These are phyloP conservation scores for Trichoderma guizhouense DNA, from an alignment of 2,329 filamentous ascomycete species.

Conservation along the genomic window DNA sequence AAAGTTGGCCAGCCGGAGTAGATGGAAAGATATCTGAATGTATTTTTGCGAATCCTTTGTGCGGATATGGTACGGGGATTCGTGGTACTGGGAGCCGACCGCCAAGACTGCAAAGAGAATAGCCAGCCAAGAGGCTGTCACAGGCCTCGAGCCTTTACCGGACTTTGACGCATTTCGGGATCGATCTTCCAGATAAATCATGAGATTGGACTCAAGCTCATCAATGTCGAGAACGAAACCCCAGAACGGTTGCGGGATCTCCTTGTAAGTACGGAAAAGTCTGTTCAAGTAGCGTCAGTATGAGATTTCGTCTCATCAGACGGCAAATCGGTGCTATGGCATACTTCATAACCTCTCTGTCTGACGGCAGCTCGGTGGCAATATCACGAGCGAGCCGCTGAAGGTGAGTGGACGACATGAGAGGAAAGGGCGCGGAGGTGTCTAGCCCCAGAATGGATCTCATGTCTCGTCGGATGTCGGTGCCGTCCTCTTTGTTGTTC, in stretches of 20 bases:
- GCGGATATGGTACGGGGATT: conserved; percentile 59
- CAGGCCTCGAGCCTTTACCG: conserved; percentile 45
- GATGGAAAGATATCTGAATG: conserved; percentile 63
- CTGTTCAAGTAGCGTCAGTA: conserved; percentile 34
- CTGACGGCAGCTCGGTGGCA: conserved; percentile 58
- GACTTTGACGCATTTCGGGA: conserved; percentile 52
- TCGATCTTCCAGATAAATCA: conserved; percentile 63
- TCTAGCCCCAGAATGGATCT: conserved; percentile 63
- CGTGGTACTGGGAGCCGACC: conserved; percentile 64
- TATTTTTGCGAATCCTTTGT: conserved; percentile 59
- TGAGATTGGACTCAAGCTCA: conserved; percentile 61
- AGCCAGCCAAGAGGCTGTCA: conserved; percentile 64
- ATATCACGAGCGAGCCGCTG: conserved; percentile 60
- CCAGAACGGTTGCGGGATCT: conserved; percentile 66
- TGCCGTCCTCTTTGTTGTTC: conserved; percentile 48
- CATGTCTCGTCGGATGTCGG: conserved; percentile 62
- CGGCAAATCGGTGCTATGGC: conserved; percentile 23
- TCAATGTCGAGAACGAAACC: conserved; percentile 65
- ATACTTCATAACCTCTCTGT: conserved; percentile 65
- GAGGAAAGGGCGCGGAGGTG: conserved; percentile 62
- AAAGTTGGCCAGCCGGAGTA: conserved; percentile 61
- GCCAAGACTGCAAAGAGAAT: conserved; percentile 64
- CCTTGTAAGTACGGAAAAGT: conserved; percentile 63
- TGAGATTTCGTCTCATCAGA: not conserved
- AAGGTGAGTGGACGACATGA: conserved; percentile 63